Percentiles rank a stretch among this genome's conserved stretches.
phyloP scores from a whole-genome alignment of 257 asterid genomes.

The Fraxinus anomala region DNA sequence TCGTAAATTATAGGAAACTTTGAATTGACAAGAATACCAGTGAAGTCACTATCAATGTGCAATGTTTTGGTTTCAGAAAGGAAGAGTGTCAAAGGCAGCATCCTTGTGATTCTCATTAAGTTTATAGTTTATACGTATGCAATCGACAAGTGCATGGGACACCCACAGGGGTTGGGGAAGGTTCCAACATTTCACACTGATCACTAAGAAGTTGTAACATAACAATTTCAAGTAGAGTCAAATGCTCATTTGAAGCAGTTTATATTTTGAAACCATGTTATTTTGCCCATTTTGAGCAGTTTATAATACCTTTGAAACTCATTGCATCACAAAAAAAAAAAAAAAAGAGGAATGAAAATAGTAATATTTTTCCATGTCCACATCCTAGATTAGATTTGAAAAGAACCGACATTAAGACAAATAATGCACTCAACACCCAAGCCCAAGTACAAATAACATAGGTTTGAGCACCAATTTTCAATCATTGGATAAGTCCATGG shows the following conservation, averaged over 20 bases:
- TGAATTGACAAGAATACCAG: constrained; percentile 16
- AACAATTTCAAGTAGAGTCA: not conserved
- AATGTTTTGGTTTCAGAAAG: not conserved
- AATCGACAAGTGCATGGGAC: not conserved
- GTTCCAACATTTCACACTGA: not conserved
- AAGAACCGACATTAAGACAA: not conserved
- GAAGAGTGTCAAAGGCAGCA: not conserved
- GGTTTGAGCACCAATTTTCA: not conserved
- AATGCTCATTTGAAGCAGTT: not conserved
- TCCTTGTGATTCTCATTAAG: not conserved
- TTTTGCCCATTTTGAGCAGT: not conserved
- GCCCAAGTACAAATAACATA: not conserved
- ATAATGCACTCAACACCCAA: not conserved
- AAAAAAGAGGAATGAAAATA: not conserved
- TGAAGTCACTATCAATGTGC: not conserved
- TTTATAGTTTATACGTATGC: not conserved
- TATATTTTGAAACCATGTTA: not conserved
- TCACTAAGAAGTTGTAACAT: not conserved
- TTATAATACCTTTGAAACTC: not conserved
- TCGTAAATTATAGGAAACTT: not conserved
- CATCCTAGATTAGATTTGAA: not conserved
- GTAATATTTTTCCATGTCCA: not conserved
- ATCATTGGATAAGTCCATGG: not conserved
- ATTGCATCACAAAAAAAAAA: not conserved
- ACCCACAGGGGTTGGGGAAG: not conserved